Evolutionary conservation across 352 stramenopile species (phyloP).

Genomic region (Phytophthora ohioensis): DNA sequence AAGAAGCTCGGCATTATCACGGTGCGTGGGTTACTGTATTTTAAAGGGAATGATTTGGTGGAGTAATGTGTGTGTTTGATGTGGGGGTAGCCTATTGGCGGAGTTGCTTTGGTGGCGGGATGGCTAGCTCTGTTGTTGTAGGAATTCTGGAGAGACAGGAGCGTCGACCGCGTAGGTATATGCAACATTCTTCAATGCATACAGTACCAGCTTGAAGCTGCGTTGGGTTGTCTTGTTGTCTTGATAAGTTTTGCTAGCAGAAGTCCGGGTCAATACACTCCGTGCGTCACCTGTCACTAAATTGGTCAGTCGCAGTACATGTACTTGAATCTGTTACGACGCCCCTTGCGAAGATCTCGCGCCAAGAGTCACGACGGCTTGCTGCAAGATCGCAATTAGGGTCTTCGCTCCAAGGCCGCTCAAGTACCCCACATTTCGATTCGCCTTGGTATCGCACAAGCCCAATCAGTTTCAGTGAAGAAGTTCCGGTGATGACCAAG

Average conservation of each 20-base stretch:
- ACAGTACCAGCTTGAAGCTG: too few relatives aligned
- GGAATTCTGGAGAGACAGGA: not conserved
- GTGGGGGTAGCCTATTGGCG: constrained; percentile 62
- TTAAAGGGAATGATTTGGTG: not conserved
- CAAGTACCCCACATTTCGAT: constrained; percentile 26
- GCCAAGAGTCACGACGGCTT: constrained; percentile 27
- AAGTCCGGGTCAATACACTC: too few relatives aligned
- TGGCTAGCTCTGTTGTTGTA: constrained; percentile 81
- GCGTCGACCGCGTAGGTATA: too few relatives aligned
- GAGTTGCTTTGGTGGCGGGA: constrained; percentile 70
- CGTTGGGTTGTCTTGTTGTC: too few relatives aligned
- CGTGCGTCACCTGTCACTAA: too few relatives aligned
- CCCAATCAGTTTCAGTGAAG: not conserved
- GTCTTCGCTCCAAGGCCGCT: constrained; percentile 8
- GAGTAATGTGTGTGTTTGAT: constrained; percentile 6
- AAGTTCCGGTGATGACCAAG: constrained; percentile 31
- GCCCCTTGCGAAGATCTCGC: constrained; percentile 17
- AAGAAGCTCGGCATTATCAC: constrained; percentile 81
- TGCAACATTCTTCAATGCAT: too few relatives aligned
- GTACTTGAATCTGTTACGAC: not conserved
- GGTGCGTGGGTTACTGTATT: constrained; percentile 40
- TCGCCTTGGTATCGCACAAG: constrained; percentile 17
- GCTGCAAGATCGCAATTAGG: constrained; percentile 25
- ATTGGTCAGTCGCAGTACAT: too few relatives aligned
- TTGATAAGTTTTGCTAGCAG: too few relatives aligned